Evolutionary conservation across 106 monocot genomes (phyloP).

Genomic region (Dendrobium huoshanense): DNA sequence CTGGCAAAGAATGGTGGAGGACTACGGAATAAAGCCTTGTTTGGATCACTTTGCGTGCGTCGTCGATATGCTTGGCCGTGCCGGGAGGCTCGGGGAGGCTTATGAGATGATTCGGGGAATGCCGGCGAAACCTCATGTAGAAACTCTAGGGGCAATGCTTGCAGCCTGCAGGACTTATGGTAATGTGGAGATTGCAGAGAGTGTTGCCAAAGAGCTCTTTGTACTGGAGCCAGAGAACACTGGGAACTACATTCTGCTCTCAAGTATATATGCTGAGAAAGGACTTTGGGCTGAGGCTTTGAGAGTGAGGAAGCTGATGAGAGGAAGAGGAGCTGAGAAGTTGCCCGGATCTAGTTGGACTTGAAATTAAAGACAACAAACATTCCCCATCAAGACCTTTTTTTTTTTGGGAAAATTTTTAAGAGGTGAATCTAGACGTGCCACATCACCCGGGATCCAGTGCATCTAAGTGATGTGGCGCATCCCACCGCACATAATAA

Average conservation of each 20-base stretch:
- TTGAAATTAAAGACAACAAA: not conserved
- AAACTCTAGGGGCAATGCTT: conserved; percentile 53
- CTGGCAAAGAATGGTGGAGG: conserved; percentile 39
- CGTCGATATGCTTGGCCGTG: conserved; percentile 47
- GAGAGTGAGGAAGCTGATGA: conserved; percentile 40
- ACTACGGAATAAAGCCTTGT: conserved; percentile 24
- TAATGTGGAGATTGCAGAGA: conserved; percentile 46
- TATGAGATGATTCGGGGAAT: conserved; percentile 32
- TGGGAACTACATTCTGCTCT: conserved; percentile 51
- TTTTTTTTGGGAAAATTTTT: no score
- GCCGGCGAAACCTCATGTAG: conserved; percentile 31
- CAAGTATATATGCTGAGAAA: conserved; percentile 48
- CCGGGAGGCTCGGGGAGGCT: conserved; percentile 55
- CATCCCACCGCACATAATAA: no score
- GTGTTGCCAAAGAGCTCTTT: conserved; percentile 40
- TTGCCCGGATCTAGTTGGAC: conserved; percentile 51
- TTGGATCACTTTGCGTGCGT: conserved; percentile 52
- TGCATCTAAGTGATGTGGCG: no score
- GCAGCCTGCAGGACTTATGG: conserved; percentile 42
- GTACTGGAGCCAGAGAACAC: conserved; percentile 46
- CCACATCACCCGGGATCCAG: no score
- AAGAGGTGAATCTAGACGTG: no score
- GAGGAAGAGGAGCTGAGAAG: conserved; percentile 18
- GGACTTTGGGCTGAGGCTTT: conserved; percentile 41
- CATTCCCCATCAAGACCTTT: no score